Evolutionary conservation across 2,329 filamentous ascomycete species (phyloP).

Genomic region (Stachybotrys chartarum): DNA sequence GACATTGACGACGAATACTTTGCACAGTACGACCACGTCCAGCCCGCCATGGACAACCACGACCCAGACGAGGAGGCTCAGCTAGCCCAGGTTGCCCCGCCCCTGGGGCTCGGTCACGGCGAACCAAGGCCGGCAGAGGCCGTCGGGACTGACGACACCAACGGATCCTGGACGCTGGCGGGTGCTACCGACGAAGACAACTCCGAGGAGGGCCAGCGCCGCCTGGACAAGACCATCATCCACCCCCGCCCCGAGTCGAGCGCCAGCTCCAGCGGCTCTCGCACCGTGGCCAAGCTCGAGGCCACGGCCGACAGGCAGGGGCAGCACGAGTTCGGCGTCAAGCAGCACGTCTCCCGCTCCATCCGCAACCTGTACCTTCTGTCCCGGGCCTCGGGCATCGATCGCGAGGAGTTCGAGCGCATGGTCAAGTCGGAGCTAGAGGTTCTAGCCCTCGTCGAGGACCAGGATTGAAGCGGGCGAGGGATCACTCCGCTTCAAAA

Average conservation of each 20-base stretch:
- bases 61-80: slow-evolving; percentile 64
- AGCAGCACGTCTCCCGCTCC: slow-evolving; percentile 71
- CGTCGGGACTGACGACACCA: slow-evolving; percentile 16
- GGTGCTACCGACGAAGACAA: slow-evolving; percentile 30
- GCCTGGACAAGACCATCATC: slow-evolving; percentile 29
- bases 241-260: slow-evolving; percentile 55
- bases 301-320: slow-evolving; percentile 48
- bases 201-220: slow-evolving; percentile 15
- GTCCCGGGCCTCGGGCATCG: slow-evolving; percentile 64
- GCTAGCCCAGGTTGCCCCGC: slow-evolving; percentile 23
- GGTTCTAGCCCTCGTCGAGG: slow-evolving; percentile 61
- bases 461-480: slow-evolving; percentile 24
- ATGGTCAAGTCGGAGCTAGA: slow-evolving; percentile 67
- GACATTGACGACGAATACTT: slow-evolving; percentile 65
- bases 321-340: slow-evolving; percentile 64
- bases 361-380: slow-evolving; percentile 71
- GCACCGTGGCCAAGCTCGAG: slow-evolving; percentile 56
- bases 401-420: slow-evolving; percentile 66
- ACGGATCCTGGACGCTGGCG: slow-evolving; percentile 34
- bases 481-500: too few relatives aligned
- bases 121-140: slow-evolving; percentile 8
- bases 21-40: slow-evolving; percentile 68
- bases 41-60: slow-evolving; percentile 73
- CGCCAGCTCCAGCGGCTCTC: slow-evolving; percentile 47
- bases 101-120: slow-evolving; percentile 16